Evolutionary conservation across 2,329 filamentous ascomycete genomes (phyloP).

Genomic region (Onygena corvina): DNA sequence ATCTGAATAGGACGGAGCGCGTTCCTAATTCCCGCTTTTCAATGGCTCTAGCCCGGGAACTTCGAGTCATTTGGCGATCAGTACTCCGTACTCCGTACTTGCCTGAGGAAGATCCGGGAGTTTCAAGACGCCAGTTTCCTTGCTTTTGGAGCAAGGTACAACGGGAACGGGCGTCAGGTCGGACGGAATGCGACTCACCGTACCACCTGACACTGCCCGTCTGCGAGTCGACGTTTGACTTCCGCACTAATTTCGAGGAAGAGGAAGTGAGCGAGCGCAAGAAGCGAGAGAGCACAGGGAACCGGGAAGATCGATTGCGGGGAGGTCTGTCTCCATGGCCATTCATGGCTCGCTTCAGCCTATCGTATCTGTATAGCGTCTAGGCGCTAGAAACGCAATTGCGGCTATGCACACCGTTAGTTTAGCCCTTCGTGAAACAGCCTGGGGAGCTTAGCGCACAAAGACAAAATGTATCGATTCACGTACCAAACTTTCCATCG

Average conservation of each 20-base stretch:
- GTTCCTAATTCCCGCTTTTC: too few relatives aligned
- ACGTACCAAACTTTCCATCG: too few relatives aligned
- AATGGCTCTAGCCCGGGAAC: too few relatives aligned
- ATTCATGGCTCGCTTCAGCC: too few relatives aligned
- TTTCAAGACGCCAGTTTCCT: too few relatives aligned
- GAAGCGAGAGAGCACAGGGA: not conserved
- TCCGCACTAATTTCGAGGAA: not conserved
- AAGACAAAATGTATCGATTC: too few relatives aligned
- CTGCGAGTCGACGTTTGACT: not conserved
- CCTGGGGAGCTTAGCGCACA: not conserved
- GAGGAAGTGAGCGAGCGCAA: too few relatives aligned
- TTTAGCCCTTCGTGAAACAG: not conserved
- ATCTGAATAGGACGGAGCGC: too few relatives aligned
- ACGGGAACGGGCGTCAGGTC: constrained; percentile 4
- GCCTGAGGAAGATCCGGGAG: too few relatives aligned
- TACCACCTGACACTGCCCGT: not conserved
- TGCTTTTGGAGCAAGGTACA: not conserved
- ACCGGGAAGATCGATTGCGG: not conserved
- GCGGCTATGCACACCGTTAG: not conserved
- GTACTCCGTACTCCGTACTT: too few relatives aligned
- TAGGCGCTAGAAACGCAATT: not conserved
- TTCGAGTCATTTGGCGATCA: too few relatives aligned
- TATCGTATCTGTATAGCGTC: not conserved
- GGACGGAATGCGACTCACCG: constrained; percentile 5
- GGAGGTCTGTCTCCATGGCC: too few relatives aligned